A percentile compares a stretch with the other conserved stretches of the same genome.
phyloP scores from a whole-genome alignment of 2,329 filamentous ascomycete genomes.

The Colletotrichum sidae region DNA sequence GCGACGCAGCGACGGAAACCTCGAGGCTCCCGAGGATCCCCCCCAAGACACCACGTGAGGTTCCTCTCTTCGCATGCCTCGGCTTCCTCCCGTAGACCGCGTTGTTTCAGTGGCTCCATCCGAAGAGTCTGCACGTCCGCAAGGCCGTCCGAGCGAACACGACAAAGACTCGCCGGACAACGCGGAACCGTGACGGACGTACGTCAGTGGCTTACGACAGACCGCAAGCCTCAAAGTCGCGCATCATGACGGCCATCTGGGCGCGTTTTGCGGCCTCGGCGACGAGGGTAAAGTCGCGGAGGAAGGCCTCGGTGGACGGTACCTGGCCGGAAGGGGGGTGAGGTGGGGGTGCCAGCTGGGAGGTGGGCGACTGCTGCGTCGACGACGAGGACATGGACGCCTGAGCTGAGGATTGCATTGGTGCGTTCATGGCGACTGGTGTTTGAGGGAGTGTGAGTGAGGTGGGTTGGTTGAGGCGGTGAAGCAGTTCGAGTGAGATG shows the following conservation, averaged over 20 bases:
- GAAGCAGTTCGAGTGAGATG: neutral
- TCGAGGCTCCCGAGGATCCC: constrained; percentile 1
- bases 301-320: constrained; percentile 68
- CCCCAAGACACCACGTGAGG: neutral
- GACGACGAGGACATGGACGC: constrained; percentile 41
- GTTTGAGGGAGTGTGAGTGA: neutral
- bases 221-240: constrained; percentile 83
- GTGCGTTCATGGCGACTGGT: constrained; percentile 35
- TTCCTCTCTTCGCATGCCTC: constrained; percentile 12
- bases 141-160: constrained; percentile 4
- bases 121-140: constrained; percentile 13
- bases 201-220: constrained; percentile 51
- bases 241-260: constrained; percentile 88
- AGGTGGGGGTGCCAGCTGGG: constrained; percentile 38
- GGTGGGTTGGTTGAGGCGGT: neutral
- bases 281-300: constrained; percentile 85
- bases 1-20: neutral
- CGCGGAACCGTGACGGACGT: neutral
- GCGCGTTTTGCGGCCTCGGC: constrained; percentile 94
- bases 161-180: constrained; percentile 8
- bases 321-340: constrained; percentile 44
- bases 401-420: constrained; percentile 32
- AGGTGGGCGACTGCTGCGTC: constrained; percentile 46
- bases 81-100: constrained; percentile 16
- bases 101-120: constrained; percentile 29